Base-by-base conservation (phyloP, 2,329 filamentous ascomycete species). In the Nectriaceae sp. region DNA sequence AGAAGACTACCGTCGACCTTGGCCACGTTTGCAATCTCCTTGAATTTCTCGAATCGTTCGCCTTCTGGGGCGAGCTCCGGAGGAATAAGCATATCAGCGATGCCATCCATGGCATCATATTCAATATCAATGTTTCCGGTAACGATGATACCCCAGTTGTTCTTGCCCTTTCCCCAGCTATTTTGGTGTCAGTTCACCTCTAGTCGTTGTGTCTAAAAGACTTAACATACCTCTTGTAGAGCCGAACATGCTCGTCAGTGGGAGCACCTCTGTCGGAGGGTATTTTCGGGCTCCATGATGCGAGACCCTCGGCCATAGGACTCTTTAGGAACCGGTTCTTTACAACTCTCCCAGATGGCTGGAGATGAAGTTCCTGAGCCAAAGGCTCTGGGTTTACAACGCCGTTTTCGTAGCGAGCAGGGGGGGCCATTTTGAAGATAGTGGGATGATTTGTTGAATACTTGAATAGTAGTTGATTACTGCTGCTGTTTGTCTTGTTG, bases 111-210 rank as follows among this genome's bases (percentile, higher is more conserved):
- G 47, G 79, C 73, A 41, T 81, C 76, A 56, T 76, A 80, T 38
- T 82, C 79, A 43, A 85, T 74, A 74, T 84, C 81, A 49, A 84
- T 71, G 65, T 86, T 86, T 40, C 83, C 82, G 1, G 80, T 82
- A 2, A 83, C 62, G 49, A 84, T 78, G 26, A 79, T 56, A n/a
- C 80, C 80, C 46, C 74, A 71, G 20, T 65, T 70, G 40, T 54
- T 47, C 18, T 49, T 45, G 21, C 76, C 78, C 56, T 82, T 76
- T 4, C 82, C 83, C 82, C 82, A 87, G 21, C 57, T 51, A 15
- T 41, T 3, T 11, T 5, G 2, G 19, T 21, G 37, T 39, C 19
- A 39, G 19, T 5, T n/a, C n/a, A n/a, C n/a, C n/a, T n/a, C n/a
- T n/a, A n/a, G n/a, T n/a, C n/a, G n/a, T n/a, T n/a, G n/a, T n/a